Percentiles rank a stretch among this genome's conserved stretches.
These are phyloP conservation scores for Asclepias syriaca DNA, from an alignment of 257 asterid species.

Conservation along the genomic window DNA sequence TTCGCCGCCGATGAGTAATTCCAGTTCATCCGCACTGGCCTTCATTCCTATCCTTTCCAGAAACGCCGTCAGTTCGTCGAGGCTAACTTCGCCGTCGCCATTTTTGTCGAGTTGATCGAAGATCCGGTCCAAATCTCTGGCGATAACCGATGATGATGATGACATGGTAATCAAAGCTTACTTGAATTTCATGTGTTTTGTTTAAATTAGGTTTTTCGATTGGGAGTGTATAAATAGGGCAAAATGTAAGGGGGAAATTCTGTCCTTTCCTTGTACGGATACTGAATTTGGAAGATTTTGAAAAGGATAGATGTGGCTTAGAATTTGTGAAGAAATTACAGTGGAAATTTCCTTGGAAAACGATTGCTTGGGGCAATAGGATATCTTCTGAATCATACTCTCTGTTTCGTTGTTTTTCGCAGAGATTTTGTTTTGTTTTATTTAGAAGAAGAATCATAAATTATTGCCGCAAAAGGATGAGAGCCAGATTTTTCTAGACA, in stretches of 20 bases:
- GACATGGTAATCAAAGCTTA: neutral
- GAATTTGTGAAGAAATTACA: neutral
- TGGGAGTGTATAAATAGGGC: no score
- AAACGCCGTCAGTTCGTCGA: constrained; percentile 41
- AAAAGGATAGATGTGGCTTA: neutral
- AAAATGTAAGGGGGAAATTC: neutral
- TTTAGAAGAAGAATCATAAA: neutral
- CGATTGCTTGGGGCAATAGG: neutral
- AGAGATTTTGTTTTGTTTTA: neutral
- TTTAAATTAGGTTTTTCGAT: no score
- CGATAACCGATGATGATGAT: neutral
- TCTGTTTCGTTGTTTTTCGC: neutral
- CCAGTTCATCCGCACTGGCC: constrained; percentile 47
- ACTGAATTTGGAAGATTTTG: no score
- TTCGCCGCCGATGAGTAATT: constrained; percentile 32
- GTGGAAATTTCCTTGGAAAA: neutral
- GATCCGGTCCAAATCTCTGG: constrained; percentile 38
- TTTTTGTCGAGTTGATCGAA: constrained; percentile 52
- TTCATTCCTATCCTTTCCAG: constrained; percentile 33
- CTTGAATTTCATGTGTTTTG: no score
- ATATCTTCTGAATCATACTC: neutral
- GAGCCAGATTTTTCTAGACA: neutral
- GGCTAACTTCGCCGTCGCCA: constrained; percentile 38
- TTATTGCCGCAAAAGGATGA: neutral
- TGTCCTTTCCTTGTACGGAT: neutral